A percentile compares a stretch with the other conserved stretches of the same genome.
phyloP scores from a whole-genome alignment of 1,139 yeast genomes.

The Pichia sp. region DNA sequence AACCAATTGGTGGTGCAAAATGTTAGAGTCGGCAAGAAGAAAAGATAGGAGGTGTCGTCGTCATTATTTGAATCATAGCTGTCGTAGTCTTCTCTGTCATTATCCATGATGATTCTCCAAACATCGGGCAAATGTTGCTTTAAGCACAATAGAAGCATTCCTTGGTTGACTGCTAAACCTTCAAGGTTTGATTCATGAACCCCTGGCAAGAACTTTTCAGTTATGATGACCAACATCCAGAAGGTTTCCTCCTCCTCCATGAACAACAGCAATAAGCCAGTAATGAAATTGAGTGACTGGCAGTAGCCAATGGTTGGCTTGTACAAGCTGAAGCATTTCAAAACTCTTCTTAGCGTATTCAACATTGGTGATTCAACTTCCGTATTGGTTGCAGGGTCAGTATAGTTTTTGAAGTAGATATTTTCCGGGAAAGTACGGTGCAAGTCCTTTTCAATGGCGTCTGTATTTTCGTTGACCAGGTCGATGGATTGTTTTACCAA shows the following conservation, averaged over 20 bases:
- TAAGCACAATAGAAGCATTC: slow-evolving; percentile 82
- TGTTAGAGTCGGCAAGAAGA: slow-evolving; percentile 82
- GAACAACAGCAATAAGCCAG: slow-evolving; percentile 76
- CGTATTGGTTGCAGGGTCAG: neutral
- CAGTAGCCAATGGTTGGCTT: slow-evolving; percentile 94
- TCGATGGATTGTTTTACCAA: slow-evolving; percentile 53
- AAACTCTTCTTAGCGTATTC: slow-evolving; percentile 69
- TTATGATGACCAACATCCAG: slow-evolving; percentile 92
- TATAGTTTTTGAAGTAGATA: slow-evolving; percentile 49
- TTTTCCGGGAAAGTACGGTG: slow-evolving; percentile 95
- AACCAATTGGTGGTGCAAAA: slow-evolving; percentile 96
- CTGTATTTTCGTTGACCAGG: slow-evolving; percentile 54
- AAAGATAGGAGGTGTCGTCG: slow-evolving; percentile 41
- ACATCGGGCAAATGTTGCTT: slow-evolving; percentile 78
- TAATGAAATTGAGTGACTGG: slow-evolving; percentile 87
- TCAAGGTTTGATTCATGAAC: slow-evolving; percentile 86
- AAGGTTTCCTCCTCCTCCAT: slow-evolving; percentile 93
- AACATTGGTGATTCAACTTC: slow-evolving; percentile 53
- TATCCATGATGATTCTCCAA: slow-evolving; percentile 50
- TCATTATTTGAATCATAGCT: neutral
- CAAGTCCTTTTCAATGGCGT: slow-evolving; percentile 88
- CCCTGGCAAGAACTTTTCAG: slow-evolving; percentile 82
- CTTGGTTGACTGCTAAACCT: slow-evolving; percentile 95
- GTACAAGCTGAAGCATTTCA: slow-evolving; percentile 78
- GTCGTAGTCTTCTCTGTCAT: slow-evolving; percentile 17